These are phyloP conservation scores for Xylaria sp. DNA, from an alignment of 2,329 filamentous ascomycete genomes.

Conservation along the genomic window DNA sequence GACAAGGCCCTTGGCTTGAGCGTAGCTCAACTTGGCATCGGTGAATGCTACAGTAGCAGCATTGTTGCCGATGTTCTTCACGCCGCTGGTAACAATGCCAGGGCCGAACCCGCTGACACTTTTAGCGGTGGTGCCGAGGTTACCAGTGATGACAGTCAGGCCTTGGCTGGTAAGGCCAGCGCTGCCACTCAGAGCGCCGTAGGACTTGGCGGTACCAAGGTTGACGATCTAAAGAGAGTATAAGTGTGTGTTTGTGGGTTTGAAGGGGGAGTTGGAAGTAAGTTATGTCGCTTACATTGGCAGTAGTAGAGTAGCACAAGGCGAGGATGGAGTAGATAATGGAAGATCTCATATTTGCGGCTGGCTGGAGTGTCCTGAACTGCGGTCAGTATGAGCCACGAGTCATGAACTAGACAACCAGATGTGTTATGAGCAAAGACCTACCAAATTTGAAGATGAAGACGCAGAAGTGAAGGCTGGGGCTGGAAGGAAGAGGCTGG, in stretches of 20 bases:
- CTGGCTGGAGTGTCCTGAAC: too few relatives aligned
- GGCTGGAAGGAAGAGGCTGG: too few relatives aligned
- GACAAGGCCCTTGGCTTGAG: not conserved
- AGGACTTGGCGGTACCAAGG: not conserved
- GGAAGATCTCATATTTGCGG: too few relatives aligned
- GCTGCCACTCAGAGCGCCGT: conserved; percentile 8
- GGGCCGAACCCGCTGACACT: conserved; percentile 13
- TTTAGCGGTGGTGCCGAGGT: conserved; percentile 15
- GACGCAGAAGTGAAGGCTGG: too few relatives aligned
- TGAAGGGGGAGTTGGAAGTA: not conserved
- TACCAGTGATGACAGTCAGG: conserved; percentile 8
- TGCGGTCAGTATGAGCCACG: too few relatives aligned
- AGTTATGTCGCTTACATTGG: too few relatives aligned
- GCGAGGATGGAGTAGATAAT: too few relatives aligned
- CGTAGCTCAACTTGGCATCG: conserved; percentile 6
- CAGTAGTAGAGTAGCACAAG: too few relatives aligned
- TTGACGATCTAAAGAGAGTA: conserved; percentile 11
- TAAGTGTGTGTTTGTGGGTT: conserved; percentile 7
- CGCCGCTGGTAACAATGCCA: conserved; percentile 1
- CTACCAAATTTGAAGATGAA: too few relatives aligned
- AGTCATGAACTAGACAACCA: too few relatives aligned
- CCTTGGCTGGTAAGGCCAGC: not conserved
- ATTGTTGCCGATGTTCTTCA: conserved; percentile 8
- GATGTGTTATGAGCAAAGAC: too few relatives aligned
- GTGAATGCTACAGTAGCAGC: not conserved